Conservation (phyloP, 75 land plant genomes). For the Pinus tabuliformis region DNA sequence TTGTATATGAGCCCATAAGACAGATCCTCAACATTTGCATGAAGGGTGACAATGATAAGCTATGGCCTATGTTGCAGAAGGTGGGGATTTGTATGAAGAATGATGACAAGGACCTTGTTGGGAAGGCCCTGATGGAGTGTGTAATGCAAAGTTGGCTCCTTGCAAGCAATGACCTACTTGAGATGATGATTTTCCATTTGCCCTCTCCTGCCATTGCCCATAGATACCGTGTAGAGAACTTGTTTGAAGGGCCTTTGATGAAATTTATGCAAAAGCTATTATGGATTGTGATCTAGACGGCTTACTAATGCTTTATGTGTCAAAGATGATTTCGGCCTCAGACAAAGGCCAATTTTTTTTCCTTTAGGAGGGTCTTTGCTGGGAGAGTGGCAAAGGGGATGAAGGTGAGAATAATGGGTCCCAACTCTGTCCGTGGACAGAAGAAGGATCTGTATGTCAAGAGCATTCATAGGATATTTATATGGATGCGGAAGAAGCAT, state of each 20-base stretch:
- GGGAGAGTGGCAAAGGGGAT: constrained; percentile 51
- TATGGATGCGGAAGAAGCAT: constrained; percentile 83
- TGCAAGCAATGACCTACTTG: constrained; percentile 66
- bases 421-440: constrained; percentile 63
- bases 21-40: constrained; percentile 78
- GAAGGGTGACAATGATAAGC: constrained; percentile 92
- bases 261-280: constrained; percentile 71
- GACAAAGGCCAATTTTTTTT: constrained; percentile 67
- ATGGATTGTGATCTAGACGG: constrained; percentile 77
- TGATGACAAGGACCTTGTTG: constrained; percentile 76
- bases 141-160: constrained; percentile 91
- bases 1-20: constrained; percentile 90
- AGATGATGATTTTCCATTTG: constrained; percentile 87
- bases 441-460: constrained; percentile 71
- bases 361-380: constrained; percentile 50
- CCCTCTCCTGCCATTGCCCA: constrained; percentile 79
- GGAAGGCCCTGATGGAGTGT: constrained; percentile 79
- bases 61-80: constrained; percentile 86
- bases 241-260: constrained; percentile 84
- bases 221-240: constrained; percentile 78
- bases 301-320: constrained; percentile 64
- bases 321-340: constrained; percentile 82
- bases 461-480: constrained; percentile 83
- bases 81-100: constrained; percentile 57
- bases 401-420: constrained; percentile 73